Conservation (phyloP, 2,329 filamentous ascomycete genomes). For the Xenoacremonium recifei region DNA sequence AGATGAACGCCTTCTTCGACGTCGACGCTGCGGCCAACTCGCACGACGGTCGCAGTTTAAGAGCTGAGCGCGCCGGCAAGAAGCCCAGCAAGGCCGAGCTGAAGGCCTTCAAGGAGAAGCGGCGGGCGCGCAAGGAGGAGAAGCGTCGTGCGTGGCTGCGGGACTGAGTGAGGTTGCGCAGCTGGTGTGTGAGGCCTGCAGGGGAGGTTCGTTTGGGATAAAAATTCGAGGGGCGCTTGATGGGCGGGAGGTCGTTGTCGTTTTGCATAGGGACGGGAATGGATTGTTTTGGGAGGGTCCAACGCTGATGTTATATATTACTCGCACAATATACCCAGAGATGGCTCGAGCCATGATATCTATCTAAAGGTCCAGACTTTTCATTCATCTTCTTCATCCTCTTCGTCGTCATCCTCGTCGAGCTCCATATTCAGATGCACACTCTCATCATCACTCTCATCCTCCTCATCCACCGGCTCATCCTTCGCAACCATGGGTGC, state of each 20-base stretch:
- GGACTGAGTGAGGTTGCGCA: too few relatives aligned
- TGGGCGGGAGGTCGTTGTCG: too few relatives aligned
- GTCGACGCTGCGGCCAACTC: conserved; percentile 90
- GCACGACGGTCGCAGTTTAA: conserved; percentile 86
- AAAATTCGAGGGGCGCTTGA: too few relatives aligned
- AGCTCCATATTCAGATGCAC: conserved; percentile 60
- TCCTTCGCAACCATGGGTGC: conserved; percentile 11
- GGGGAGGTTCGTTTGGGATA: conserved; percentile 14
- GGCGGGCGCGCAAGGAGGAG: conserved; percentile 86
- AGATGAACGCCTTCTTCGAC: conserved; percentile 95
- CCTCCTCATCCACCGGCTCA: conserved; percentile 24
- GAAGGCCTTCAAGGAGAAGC: conserved; percentile 88
- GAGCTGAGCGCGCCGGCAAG: conserved; percentile 84
- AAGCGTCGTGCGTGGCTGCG: conserved; percentile 88
- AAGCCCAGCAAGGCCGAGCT: conserved; percentile 83
- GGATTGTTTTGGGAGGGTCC: too few relatives aligned
- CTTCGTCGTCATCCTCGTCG: conserved; percentile 47
- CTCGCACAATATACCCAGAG: conserved; percentile 19
- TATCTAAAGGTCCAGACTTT: conserved; percentile 6
- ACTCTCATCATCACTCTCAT: conserved; percentile 52
- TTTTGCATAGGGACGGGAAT: conserved; percentile 14
- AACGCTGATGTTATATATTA: too few relatives aligned
- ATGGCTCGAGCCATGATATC: conserved; percentile 5
- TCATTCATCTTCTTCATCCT: conserved; percentile 20
- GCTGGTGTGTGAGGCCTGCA: too few relatives aligned